A percentile compares a stretch with the other conserved stretches of the same genome.
Evolutionary conservation across 176 grass and related monocot genomes (phyloP).

Genomic region (Eremochloa ophiuroides): DNA sequence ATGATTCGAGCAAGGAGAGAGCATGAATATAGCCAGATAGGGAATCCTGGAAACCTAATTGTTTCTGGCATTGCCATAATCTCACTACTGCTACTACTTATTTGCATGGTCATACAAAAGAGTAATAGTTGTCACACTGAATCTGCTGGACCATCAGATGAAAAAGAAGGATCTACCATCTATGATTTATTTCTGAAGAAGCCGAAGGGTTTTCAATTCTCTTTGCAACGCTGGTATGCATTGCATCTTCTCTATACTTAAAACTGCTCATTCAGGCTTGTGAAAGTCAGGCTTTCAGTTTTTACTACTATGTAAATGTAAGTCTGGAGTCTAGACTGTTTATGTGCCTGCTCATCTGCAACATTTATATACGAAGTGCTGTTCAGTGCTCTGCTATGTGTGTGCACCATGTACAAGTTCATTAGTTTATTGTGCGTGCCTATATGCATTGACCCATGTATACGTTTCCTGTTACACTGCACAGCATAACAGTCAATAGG

Average conservation of each 20-base stretch:
- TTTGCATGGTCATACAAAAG: not conserved
- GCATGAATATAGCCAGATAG: not conserved
- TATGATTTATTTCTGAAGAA: conserved; percentile 7
- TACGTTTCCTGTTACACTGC: not conserved
- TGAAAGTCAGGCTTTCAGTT: not conserved
- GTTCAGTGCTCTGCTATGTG: not conserved
- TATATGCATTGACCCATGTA: not conserved
- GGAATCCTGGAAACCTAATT: not conserved
- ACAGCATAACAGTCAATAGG: no score
- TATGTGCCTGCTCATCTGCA: not conserved
- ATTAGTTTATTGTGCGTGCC: not conserved
- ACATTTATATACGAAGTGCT: not conserved
- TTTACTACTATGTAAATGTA: not conserved
- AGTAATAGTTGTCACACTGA: not conserved
- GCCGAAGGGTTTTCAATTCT: not conserved
- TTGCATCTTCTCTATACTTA: not conserved
- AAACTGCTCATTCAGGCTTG: not conserved
- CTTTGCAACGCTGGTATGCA: not conserved
- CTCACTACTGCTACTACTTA: not conserved
- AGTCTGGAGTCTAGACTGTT: not conserved
- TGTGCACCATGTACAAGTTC: not conserved
- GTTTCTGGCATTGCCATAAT: not conserved
- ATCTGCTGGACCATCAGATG: not conserved
- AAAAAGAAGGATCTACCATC: not conserved
- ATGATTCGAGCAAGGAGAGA: not conserved